Conservation (phyloP, 495 filamentous ascomycete species). For the Glarea lozoyensis region DNA sequence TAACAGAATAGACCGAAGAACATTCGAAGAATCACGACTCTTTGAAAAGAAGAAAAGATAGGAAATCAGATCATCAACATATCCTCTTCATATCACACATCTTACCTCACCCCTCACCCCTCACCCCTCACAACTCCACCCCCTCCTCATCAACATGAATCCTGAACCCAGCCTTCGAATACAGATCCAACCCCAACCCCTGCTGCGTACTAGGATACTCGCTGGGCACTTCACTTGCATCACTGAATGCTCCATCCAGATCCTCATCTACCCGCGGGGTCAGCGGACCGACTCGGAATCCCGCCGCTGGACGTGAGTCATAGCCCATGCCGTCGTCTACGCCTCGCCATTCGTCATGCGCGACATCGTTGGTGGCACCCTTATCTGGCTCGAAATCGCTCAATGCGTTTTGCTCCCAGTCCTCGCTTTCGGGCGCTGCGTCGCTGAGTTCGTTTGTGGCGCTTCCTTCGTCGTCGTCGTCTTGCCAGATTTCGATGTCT, state of each 20-base stretch:
- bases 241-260: slow-evolving; percentile 21
- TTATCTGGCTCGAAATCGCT: slow-evolving; percentile 10
- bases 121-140: background rate
- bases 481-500: slow-evolving; percentile 15
- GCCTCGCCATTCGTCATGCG: slow-evolving; percentile 18
- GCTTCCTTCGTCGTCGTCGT: slow-evolving; percentile 22
- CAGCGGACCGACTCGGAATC: too few relatives aligned
- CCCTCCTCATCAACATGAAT: slow-evolving; percentile 17
- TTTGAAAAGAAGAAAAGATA: too few relatives aligned
- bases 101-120: too few relatives aligned
- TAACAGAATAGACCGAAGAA: too few relatives aligned
- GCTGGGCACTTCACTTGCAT: slow-evolving; percentile 26
- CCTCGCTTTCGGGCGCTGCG: slow-evolving; percentile 16
- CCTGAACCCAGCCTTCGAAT: slow-evolving; percentile 7
- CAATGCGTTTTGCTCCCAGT: slow-evolving; percentile 9
- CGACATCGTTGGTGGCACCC: background rate
- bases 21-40: too few relatives aligned
- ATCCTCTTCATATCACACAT: too few relatives aligned
- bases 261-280: slow-evolving; percentile 9
- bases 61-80: too few relatives aligned
- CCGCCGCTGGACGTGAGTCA: background rate
- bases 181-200: background rate
- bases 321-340: slow-evolving; percentile 3
- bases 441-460: slow-evolving; percentile 21
- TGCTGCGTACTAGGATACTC: slow-evolving; percentile 31